These are phyloP conservation scores for Fusarium kyushuense DNA, from an alignment of 2,329 filamentous ascomycete genomes.

Conservation along the genomic window DNA sequence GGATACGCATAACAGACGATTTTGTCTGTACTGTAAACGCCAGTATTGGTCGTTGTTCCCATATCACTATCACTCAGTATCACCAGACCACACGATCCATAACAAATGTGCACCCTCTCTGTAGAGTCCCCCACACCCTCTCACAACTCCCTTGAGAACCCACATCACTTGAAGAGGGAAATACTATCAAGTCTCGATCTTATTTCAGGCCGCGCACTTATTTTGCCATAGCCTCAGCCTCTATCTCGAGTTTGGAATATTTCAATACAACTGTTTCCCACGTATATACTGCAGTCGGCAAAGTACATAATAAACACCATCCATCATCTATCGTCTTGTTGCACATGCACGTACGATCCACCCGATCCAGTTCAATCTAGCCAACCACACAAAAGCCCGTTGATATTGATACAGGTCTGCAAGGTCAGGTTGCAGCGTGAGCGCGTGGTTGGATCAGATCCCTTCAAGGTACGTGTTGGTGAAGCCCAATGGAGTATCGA, in stretches of 20 bases:
- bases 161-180: constrained; percentile 8
- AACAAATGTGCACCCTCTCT: constrained; percentile 20
- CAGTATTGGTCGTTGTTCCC: constrained; percentile 6
- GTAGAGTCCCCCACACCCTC: constrained; percentile 27
- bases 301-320: constrained; percentile 10
- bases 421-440: constrained; percentile 37
- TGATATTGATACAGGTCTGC: constrained; percentile 37
- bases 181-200: constrained; percentile 5
- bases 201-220: not conserved
- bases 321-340: constrained; percentile 22
- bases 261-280: not conserved
- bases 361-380: constrained; percentile 26
- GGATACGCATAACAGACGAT: not conserved
- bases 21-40: not conserved
- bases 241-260: not conserved
- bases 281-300: not conserved
- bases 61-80: constrained; percentile 33
- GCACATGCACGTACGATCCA: constrained; percentile 37
- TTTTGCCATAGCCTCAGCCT: not conserved
- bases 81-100: constrained; percentile 37
- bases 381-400: constrained; percentile 35
- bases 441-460: constrained; percentile 41
- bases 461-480: constrained; percentile 33
- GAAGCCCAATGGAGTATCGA: constrained; percentile 26
- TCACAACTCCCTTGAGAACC: constrained; percentile 11